Percentiles rank a stretch among this genome's conserved stretches.
Conservation (phyloP, 1,284 basidiomycete species). For the Limonomyces culmigenus region DNA sequence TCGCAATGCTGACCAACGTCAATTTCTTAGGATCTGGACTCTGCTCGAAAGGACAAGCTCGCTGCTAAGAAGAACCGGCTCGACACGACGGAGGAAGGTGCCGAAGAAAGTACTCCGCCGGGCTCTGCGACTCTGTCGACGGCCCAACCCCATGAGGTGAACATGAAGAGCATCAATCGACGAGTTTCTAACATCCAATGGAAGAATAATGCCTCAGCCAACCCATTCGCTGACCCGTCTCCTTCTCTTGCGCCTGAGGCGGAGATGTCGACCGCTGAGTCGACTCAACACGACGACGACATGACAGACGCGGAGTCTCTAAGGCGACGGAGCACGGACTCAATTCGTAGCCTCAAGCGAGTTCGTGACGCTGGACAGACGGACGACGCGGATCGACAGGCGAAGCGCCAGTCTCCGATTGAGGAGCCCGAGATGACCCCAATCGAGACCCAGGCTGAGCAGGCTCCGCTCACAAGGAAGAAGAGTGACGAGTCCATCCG, state of each 20-base stretch:
- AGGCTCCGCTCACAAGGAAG: constrained; percentile 50
- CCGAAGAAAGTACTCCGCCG: constrained; percentile 12
- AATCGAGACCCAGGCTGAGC: constrained; percentile 30
- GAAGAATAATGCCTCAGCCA: constrained; percentile 20
- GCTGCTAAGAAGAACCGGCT: constrained; percentile 60
- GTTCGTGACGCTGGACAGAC: background rate
- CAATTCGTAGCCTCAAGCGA: background rate
- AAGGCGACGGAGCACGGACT: constrained; percentile 2
- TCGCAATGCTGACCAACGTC: too few relatives aligned
- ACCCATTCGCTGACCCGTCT: constrained; percentile 4
- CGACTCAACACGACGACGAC: too few relatives aligned
- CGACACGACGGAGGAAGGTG: constrained; percentile 46
- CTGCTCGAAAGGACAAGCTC: background rate
- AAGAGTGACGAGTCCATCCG: constrained; percentile 18
- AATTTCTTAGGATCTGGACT: background rate
- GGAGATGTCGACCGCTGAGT: too few relatives aligned
- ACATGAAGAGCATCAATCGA: constrained; percentile 59
- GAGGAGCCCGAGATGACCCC: constrained; percentile 7
- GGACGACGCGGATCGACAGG: constrained; percentile 4
- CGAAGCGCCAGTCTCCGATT: too few relatives aligned
- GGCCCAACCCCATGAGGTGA: constrained; percentile 56
- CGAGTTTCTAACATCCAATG: constrained; percentile 61
- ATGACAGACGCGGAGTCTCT: too few relatives aligned
- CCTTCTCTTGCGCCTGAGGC: background rate
- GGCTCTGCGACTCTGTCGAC: too few relatives aligned